Percentiles rank a stretch among this genome's conserved stretches.
These are phyloP conservation scores for Pythium coloratum DNA, from an alignment of 352 stramenopile genomes.

Conservation along the genomic window DNA sequence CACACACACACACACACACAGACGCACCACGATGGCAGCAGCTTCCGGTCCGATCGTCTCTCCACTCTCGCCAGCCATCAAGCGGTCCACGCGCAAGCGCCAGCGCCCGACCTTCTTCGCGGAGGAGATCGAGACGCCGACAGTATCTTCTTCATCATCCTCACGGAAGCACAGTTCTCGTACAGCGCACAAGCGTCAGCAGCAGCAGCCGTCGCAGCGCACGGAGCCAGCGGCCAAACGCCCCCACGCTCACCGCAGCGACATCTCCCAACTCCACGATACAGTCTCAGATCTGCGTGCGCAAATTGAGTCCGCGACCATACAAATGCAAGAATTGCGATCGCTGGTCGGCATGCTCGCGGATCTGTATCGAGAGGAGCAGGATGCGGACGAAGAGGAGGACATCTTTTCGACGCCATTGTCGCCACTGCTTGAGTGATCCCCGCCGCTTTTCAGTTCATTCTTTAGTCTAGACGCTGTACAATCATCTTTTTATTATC, in stretches of 20 bases:
- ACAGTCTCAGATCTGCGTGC: constrained; percentile 17
- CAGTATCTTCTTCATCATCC: not conserved
- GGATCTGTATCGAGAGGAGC: constrained; percentile 16
- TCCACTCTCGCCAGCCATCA: constrained; percentile 19
- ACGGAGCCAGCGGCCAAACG: not conserved
- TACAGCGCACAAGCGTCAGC: not conserved
- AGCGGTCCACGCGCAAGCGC: constrained; percentile 31
- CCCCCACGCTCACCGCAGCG: constrained; percentile 6
- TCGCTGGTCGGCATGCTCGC: constrained; percentile 16
- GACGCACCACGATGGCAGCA: constrained; percentile 5
- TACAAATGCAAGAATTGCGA: constrained; percentile 27
- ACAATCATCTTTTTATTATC: constrained; percentile 5
- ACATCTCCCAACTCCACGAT: constrained; percentile 23
- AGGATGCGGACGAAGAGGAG: constrained; percentile 13
- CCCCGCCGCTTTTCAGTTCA: not conserved
- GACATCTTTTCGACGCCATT: constrained; percentile 18
- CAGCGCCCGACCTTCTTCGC: constrained; percentile 24
- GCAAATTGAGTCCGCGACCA: constrained; percentile 23
- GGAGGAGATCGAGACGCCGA: constrained; percentile 10
- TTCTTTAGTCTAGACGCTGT: not conserved
- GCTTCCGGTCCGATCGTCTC: constrained; percentile 15
- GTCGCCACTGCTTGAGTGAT: constrained; percentile 9
- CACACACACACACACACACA: not conserved
- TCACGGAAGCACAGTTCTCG: constrained; percentile 10
- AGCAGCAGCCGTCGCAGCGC: constrained; percentile 3